Evolutionary conservation across 164 flowering plant species (phyloP).

Genomic region (Magnolia sinica): DNA sequence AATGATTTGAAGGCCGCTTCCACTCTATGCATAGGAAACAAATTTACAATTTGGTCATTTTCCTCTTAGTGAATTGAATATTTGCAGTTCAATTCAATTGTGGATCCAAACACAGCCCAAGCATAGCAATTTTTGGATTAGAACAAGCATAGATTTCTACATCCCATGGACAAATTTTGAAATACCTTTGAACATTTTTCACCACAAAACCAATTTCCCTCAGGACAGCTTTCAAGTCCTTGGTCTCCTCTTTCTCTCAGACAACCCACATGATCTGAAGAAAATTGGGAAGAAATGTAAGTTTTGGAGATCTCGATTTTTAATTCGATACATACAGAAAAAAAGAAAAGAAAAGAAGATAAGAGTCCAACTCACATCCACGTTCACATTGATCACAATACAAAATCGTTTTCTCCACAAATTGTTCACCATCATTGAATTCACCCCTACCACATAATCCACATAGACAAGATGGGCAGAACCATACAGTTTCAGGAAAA

Average conservation of each 20-base stretch:
- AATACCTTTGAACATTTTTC: too few relatives aligned
- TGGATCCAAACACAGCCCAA: too few relatives aligned
- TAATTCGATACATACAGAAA: neutral
- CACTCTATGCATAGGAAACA: too few relatives aligned
- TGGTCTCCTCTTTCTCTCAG: too few relatives aligned
- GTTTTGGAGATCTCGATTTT: neutral
- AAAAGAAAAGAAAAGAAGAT: too few relatives aligned
- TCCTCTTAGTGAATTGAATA: too few relatives aligned
- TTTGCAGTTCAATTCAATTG: too few relatives aligned
- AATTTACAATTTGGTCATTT: too few relatives aligned
- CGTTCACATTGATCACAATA: conserved; percentile 71
- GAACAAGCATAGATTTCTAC: neutral
- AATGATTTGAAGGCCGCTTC: too few relatives aligned
- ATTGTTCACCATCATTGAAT: conserved; percentile 13
- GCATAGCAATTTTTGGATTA: neutral
- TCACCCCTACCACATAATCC: conserved; percentile 46
- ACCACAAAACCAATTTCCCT: too few relatives aligned
- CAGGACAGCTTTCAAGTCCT: too few relatives aligned
- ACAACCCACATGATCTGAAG: conserved; percentile 70
- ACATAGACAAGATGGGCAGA: conserved; percentile 82
- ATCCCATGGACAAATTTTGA: too few relatives aligned
- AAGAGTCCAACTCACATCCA: conserved; percentile 49
- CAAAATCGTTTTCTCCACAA: conserved; percentile 23
- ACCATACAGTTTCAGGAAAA: conserved; percentile 83
- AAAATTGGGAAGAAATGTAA: conserved; percentile 1